Evolutionary conservation across 805 yeast genomes (phyloP).

Genomic region (Yarrowia divulgata): DNA sequence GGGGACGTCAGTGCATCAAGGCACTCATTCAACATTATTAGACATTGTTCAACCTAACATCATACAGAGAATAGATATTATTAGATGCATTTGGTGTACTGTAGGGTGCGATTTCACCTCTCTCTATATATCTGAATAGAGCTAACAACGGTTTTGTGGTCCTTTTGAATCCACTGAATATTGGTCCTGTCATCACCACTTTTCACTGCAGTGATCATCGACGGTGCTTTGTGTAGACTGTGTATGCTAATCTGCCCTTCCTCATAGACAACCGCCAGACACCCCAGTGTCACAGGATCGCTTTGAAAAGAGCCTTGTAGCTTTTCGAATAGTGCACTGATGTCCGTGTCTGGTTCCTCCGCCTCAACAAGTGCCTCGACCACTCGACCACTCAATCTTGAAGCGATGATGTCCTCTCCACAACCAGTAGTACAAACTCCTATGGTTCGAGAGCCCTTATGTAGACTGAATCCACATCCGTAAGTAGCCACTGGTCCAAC

Average conservation of each 20-base stretch:
- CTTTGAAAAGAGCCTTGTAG: conserved; percentile 21
- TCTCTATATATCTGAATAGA: conserved; percentile 11
- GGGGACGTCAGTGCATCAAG: not conserved
- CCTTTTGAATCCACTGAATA: conserved; percentile 19
- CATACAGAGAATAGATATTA: conserved; percentile 19
- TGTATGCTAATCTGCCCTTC: conserved; percentile 9
- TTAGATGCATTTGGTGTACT: not conserved
- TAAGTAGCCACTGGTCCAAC: conserved; percentile 55
- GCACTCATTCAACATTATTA: conserved; percentile 31
- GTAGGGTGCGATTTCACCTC: not conserved
- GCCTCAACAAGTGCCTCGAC: conserved; percentile 10
- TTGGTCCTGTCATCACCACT: conserved; percentile 1
- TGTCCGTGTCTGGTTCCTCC: not conserved
- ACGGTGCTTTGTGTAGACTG: conserved; percentile 19
- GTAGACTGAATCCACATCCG: conserved; percentile 51
- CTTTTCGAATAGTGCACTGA: not conserved
- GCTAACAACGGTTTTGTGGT: not conserved
- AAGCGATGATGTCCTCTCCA: conserved; percentile 53
- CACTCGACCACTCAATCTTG: conserved; percentile 46
- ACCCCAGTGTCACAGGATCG: conserved; percentile 19
- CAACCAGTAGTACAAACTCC: conserved; percentile 51
- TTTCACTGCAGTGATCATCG: conserved; percentile 8
- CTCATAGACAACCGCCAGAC: conserved; percentile 16
- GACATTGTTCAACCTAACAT: conserved; percentile 37
- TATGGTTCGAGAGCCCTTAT: conserved; percentile 13